A percentile compares a stretch with the other conserved stretches of the same genome.
Conservation (phyloP, 495 filamentous ascomycete genomes). For the Zalerion maritima region DNA sequence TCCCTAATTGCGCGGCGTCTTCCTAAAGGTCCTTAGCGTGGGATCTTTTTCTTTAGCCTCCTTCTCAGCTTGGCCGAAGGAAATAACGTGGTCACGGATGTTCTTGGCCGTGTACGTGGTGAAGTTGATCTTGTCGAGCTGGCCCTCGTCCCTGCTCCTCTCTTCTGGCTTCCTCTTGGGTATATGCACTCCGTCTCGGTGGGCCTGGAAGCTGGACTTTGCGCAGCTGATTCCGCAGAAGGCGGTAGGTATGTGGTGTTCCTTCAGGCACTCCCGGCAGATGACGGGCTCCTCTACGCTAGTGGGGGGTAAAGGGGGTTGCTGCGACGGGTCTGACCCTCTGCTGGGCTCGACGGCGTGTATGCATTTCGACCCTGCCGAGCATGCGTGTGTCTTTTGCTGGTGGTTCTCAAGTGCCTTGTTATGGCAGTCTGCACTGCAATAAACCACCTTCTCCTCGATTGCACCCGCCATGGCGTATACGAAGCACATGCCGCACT, state of each 20-base stretch:
- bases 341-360: conserved; percentile 11
- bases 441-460: conserved; percentile 6
- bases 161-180: conserved; percentile 12
- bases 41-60: no score
- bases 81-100: conserved; percentile 14
- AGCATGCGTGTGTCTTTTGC: conserved; percentile 14
- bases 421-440: conserved; percentile 6
- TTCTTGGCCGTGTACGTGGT: conserved; percentile 18
- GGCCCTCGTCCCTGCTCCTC: conserved; percentile 13
- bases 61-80: conserved; percentile 14
- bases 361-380: conserved; percentile 12
- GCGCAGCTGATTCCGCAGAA: conserved; percentile 30
- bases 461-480: conserved; percentile 14
- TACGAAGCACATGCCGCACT: conserved; percentile 27
- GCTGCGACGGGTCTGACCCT: no score
- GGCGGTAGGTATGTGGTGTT: conserved; percentile 14
- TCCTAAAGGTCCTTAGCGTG: no score
- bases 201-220: conserved; percentile 21
- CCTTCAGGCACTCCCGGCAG: conserved; percentile 26
- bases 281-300: conserved; percentile 13
- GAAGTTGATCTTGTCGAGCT: conserved; percentile 13
- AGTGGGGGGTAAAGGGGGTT: no score
- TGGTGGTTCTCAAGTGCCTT: conserved; percentile 9
- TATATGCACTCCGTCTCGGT: conserved; percentile 26
- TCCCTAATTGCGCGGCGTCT: no score